Percentiles rank a stretch among this genome's conserved stretches.
These are phyloP conservation scores for Starmerella floricola DNA, from an alignment of 805 yeast species.

Conservation along the genomic window DNA sequence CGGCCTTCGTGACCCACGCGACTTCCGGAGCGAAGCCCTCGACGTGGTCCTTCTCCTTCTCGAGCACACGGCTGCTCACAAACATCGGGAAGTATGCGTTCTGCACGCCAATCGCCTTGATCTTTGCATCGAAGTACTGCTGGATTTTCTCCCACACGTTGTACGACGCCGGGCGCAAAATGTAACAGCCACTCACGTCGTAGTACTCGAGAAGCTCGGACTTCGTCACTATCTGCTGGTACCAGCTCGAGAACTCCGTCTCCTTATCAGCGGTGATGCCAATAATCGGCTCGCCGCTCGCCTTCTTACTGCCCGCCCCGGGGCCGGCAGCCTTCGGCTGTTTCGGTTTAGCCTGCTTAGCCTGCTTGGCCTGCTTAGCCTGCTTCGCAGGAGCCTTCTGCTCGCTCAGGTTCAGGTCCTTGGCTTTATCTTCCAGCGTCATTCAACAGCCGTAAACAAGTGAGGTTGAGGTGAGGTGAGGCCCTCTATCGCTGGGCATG, in stretches of 20 bases:
- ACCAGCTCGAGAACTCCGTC: conserved; percentile 92
- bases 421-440: conserved; percentile 17
- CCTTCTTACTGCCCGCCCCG: conserved; percentile 20
- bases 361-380: conserved; percentile 68
- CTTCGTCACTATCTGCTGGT: conserved; percentile 88
- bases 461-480: no score
- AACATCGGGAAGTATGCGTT: conserved; percentile 99
- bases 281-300: conserved; percentile 29
- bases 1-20: conserved; percentile 99
- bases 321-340: conserved; percentile 27
- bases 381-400: conserved; percentile 44
- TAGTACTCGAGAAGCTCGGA: conserved; percentile 98
- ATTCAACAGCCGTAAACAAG: no score
- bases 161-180: conserved; percentile 91
- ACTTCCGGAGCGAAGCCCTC: conserved; percentile 99
- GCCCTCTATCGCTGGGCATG: no score
- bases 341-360: conserved; percentile 45
- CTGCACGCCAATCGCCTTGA: conserved; percentile 80
- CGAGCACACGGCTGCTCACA: conserved; percentile 82
- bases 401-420: conserved; percentile 11
- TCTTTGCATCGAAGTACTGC: conserved; percentile 65
- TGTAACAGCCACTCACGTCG: conserved; percentile 97
- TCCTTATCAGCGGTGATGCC: conserved; percentile 94
- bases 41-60: conserved; percentile 94
- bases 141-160: conserved; percentile 91